Evolutionary conservation across 2,329 filamentous ascomycete species (phyloP), one percentile per base, ranked within the genome.

Genomic region (Paramyrothecium roridum): DNA sequence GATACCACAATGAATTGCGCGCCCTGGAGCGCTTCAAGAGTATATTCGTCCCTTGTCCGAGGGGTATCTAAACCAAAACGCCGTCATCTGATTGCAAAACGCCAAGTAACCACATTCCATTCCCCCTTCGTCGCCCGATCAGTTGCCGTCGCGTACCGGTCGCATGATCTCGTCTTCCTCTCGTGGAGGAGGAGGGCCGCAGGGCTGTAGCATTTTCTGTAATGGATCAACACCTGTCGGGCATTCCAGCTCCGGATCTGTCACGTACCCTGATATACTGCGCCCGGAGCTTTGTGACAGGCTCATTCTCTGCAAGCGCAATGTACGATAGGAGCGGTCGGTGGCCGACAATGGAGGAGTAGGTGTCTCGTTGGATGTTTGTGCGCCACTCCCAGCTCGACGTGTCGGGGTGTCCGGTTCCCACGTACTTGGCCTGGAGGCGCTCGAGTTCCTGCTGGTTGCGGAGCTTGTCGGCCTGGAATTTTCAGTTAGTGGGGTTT

Each of bases 371-470:
- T 70, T 92, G 85, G 69, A 98, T 93, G 77, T 98, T 99, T 57
- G 90, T 93, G 52, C 89, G 89, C 92, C 93, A 99, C 76, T 99
- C 95, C 86, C 95, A 95, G 73, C 91, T 96, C 23, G 92, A 96
- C 16, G 93, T 98, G 77, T 99, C 95, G 47, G 93, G 91, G 73
- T 97, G 93, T 22, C 95, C 95, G 3, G 95, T 98, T 64, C 95
- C 95, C 67, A 99, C 83, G 79, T 95, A 97, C 68, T 96, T 96
- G 67, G 93, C 88, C 76, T 99, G 95, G 19, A 98, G 89, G 61
- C 92, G 88, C 76, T 99, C 95, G 70, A 99, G 93, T 74, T 99
- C 95, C 76, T 99, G 95, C 66, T 96, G 91, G 11, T 91, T 95
- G 70, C 95, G 93, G 62, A 99, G 89, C 78, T 99, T 99, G 79